phyloP scores from a whole-genome alignment of 768 basidiomycete genomes.

The Tulasnella sp. region DNA sequence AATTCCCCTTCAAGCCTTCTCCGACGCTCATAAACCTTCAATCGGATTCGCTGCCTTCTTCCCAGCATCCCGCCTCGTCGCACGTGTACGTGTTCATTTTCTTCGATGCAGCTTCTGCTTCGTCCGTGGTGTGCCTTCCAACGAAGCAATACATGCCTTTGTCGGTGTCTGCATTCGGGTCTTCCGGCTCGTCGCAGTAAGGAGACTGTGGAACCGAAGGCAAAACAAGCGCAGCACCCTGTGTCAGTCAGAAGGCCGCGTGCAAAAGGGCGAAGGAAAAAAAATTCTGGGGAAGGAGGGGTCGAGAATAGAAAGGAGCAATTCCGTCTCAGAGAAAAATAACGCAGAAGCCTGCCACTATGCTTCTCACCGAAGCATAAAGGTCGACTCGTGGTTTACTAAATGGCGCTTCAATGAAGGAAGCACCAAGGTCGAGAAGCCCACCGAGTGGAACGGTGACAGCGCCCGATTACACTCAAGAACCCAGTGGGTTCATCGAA shows the following conservation, averaged over 20 bases:
- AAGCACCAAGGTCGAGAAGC: not conserved
- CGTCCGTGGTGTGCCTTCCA: constrained; percentile 15
- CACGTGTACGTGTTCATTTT: constrained; percentile 19
- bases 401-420: not conserved
- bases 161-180: constrained; percentile 16
- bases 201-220: not conserved
- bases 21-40: not conserved
- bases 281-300: not conserved
- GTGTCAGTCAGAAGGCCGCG: not conserved
- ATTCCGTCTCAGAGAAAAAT: not conserved
- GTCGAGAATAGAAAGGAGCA: not conserved
- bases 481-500: not conserved
- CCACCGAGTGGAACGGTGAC: not conserved
- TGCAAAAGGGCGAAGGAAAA: not conserved
- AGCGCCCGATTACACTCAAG: not conserved
- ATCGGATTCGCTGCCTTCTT: constrained; percentile 7
- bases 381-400: not conserved
- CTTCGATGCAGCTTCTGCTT: not conserved
- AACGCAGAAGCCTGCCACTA: not conserved
- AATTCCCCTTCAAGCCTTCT: not conserved
- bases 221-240: not conserved
- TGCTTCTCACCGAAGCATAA: not conserved
- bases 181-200: not conserved
- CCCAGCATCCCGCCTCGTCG: constrained; percentile 17
- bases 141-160: constrained; percentile 17